phyloP scores from a whole-genome alignment of 345 rosid genomes.

The Trapa bicornis region DNA sequence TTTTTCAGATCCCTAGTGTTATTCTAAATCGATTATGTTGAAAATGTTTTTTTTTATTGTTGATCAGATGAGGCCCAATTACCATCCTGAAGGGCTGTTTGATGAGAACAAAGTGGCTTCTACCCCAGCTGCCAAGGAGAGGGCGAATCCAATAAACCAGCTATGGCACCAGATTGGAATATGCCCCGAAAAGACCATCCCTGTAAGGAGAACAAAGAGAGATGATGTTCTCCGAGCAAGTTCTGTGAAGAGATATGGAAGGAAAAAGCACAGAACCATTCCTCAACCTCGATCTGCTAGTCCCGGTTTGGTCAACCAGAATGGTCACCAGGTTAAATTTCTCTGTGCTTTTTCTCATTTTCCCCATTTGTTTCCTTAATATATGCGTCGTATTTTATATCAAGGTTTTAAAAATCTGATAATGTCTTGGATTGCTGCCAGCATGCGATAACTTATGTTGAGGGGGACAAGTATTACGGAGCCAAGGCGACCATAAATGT shows the following conservation, averaged over 20 bases:
- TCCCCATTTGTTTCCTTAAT: neutral
- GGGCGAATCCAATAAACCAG: slow-evolving; percentile 50
- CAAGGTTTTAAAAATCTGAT: slow-evolving; percentile 12
- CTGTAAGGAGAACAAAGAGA: slow-evolving; percentile 72
- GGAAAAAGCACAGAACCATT: slow-evolving; percentile 63
- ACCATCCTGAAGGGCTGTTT: slow-evolving; percentile 75
- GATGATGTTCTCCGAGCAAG: slow-evolving; percentile 92
- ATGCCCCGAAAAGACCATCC: slow-evolving; percentile 71
- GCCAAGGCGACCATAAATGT: slow-evolving; percentile 96
- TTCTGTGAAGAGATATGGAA: slow-evolving; percentile 87
- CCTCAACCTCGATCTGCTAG: slow-evolving; percentile 87
- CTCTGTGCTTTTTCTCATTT: no score
- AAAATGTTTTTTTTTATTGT: neutral
- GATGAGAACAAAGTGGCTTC: slow-evolving; percentile 52
- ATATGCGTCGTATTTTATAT: neutral
- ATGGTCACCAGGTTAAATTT: slow-evolving; percentile 74
- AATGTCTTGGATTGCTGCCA: slow-evolving; percentile 17
- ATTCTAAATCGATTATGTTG: no score
- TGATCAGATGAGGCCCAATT: slow-evolving; percentile 73
- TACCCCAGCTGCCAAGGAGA: slow-evolving; percentile 24
- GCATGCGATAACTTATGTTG: slow-evolving; percentile 96
- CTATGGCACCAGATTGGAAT: slow-evolving; percentile 67
- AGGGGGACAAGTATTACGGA: slow-evolving; percentile 82
- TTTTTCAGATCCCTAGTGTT: neutral
- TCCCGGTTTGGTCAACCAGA: slow-evolving; percentile 64